Evolutionary conservation across 2,329 filamentous ascomycete species (phyloP).

Genomic region (Epichloe coenophiala): DNA sequence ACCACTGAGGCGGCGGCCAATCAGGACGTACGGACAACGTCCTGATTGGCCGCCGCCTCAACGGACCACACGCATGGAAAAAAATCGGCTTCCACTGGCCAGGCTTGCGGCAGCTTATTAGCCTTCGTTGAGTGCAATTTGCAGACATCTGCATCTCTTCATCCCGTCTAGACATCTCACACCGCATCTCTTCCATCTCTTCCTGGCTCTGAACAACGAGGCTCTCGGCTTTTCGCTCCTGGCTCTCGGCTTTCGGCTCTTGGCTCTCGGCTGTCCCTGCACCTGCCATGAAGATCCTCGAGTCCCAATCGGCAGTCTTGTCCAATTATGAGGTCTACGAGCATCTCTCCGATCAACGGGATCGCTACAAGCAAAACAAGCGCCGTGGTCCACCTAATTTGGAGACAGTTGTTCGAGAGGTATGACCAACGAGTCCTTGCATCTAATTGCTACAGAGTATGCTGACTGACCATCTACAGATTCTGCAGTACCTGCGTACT

Average conservation of each 20-base stretch:
- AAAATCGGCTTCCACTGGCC: not conserved
- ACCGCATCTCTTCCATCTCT: not conserved
- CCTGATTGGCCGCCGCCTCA: slow-evolving; percentile 1
- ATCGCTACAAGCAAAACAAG: slow-evolving; percentile 36
- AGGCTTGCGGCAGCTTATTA: not conserved
- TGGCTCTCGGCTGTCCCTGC: not conserved
- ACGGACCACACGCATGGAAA: not conserved
- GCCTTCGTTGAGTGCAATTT: not conserved
- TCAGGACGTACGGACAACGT: too few species aligned
- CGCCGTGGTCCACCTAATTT: slow-evolving; percentile 42
- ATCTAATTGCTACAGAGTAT: not conserved
- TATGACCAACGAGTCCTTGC: slow-evolving; percentile 17
- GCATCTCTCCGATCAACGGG: slow-evolving; percentile 45
- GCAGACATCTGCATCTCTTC: not conserved
- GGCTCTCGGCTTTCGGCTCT: not conserved
- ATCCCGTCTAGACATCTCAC: not conserved
- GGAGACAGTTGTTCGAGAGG: slow-evolving; percentile 51
- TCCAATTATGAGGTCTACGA: slow-evolving; percentile 62
- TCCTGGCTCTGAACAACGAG: not conserved
- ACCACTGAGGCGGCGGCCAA: too few species aligned
- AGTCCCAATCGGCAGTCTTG: slow-evolving; percentile 54
- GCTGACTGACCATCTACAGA: slow-evolving; percentile 22
- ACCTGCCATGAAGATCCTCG: slow-evolving; percentile 51
- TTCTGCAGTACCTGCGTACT: slow-evolving; percentile 46
- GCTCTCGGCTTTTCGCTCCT: too few species aligned